Base-by-base conservation (phyloP, 148 eudicot genomes). In the Fagopyrum homotropicum region DNA sequence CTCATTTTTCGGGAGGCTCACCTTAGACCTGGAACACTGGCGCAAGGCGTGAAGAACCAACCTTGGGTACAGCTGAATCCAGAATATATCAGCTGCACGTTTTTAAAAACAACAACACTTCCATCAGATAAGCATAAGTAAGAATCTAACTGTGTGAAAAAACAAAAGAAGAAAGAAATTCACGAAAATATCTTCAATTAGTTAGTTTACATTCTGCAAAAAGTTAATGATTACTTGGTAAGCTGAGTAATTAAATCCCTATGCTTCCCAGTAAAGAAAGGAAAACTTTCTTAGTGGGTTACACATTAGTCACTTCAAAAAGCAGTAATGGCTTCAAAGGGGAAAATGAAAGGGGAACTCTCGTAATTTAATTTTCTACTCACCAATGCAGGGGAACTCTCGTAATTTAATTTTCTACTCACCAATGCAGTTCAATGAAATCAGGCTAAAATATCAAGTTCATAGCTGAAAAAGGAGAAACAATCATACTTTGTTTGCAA, bases 11-110 rank as follows among this genome's bases (percentile, higher is more conserved):
- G 40, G 16, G 35, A 60, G 54, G 75, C 84, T 77, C 69, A 89
- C 97, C 98, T 89, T 83, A 93, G 89, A 76, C 92, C 78, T 51
- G 98, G 98, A 85, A 85, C 86, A 74, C 85, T 87, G 50, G 66
- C 82, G 84, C 97, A 93, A 70, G 92, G 97, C 12, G 98, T 93
- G 85, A 83, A 88, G 80, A 91, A 93, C 97, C 98, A 91, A 49
- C 97, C 98, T 82, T 91, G 98, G 72, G 79, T 88, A 83, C 98
- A 93, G 82, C 90, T 89, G 76, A 89, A 93, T 72, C 98, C 91
- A 59, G 97, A 91, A 79, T 93, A 93, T 75, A 93, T 93, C 75
- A 93, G 74, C 98, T 93, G 87, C 78, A 45, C 30, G 72, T 59
- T 72, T 48, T 66, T 47, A 16, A 7, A 7, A 9, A n/a, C 0